phyloP scores from a whole-genome alignment of 2,329 filamentous ascomycete species.

The Trichoderma simmonsii region DNA sequence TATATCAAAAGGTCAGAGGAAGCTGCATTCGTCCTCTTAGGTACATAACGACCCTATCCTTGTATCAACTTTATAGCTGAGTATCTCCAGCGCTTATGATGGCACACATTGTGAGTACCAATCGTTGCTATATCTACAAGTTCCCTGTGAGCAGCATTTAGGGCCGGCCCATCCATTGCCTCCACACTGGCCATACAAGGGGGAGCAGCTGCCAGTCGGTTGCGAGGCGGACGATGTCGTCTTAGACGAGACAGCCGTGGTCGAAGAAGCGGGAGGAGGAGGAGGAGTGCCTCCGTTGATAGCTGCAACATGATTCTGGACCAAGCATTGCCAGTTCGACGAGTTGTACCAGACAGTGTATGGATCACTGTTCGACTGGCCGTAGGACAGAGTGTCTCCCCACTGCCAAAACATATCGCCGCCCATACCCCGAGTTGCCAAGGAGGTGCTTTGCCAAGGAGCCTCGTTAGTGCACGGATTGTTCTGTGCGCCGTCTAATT shows the following conservation, averaged over 20 bases:
- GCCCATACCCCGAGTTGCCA: constrained; percentile 31
- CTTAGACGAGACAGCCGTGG: neutral
- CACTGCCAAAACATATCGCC: constrained; percentile 42
- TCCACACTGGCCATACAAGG: constrained; percentile 1
- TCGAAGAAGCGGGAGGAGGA: neutral
- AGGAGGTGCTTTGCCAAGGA: constrained; percentile 42
- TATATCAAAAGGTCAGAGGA: neutral
- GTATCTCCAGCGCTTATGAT: neutral
- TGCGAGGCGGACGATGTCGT: neutral
- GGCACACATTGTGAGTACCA: neutral
- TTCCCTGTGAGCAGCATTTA: neutral
- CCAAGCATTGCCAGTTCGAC: constrained; percentile 42
- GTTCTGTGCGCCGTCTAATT: constrained; percentile 25
- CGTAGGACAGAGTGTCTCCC: constrained; percentile 40
- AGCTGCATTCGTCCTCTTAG: neutral
- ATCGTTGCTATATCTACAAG: neutral
- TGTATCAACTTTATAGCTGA: neutral
- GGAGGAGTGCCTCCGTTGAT: constrained; percentile 4
- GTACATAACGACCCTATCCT: neutral
- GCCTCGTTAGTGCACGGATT: constrained; percentile 42
- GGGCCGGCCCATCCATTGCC: neutral
- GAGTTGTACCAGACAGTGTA: constrained; percentile 44
- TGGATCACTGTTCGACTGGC: constrained; percentile 42
- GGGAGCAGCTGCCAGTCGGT: neutral
- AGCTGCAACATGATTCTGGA: constrained; percentile 40